Evolutionary conservation across 345 rosid genomes (phyloP), one percentile per base, ranked within the genome.

Genomic region (Hibiscus mutabilis): DNA sequence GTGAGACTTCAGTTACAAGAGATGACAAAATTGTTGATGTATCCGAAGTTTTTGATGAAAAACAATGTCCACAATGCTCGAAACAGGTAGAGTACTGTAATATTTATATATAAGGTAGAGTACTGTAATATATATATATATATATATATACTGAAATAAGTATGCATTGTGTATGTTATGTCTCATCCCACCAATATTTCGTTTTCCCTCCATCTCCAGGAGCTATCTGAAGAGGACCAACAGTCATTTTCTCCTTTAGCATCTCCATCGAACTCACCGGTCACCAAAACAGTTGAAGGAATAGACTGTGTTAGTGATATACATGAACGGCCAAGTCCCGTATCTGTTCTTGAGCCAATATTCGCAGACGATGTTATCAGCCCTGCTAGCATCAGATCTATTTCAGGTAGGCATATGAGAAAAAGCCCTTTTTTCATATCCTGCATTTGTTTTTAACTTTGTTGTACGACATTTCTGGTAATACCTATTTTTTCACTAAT

Each of bases 311-410:
- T 77, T 40, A 57, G 70, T 46, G 91, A 89, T 19, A 66, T 82
- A 3, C 72, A 72, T 25, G 97, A 87, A 33, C 88, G 86, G 47
- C 87, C 87, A 73, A 94, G 96, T 83, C 98, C 97, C 9, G 86
- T 90, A 60, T 94, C 97, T 78, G 98, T 94, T 71, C 92, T 91
- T 74, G 98, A 94, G 77, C 87, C 88, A 42, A 19, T 81, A 70
- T 94, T 83, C 69, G 64, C 73, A 1, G 97, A 88, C 71, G 93
- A 88, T 73, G 96, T 88, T 42, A 57, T 70, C 40, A 88, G 89
- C 83, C 92, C 95, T 73, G 76, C 82, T 59, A 77, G 80, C 72
- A 82, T 83, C 68, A 76, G 82, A 82, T 76, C 76, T 61, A 84
- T 71, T 73, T 80, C 81, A 67, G 95, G 98, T 93, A 89, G 58